Conservation (phyloP, 371 early-diverging fungal genomes). For the Blakeslea trispora region DNA sequence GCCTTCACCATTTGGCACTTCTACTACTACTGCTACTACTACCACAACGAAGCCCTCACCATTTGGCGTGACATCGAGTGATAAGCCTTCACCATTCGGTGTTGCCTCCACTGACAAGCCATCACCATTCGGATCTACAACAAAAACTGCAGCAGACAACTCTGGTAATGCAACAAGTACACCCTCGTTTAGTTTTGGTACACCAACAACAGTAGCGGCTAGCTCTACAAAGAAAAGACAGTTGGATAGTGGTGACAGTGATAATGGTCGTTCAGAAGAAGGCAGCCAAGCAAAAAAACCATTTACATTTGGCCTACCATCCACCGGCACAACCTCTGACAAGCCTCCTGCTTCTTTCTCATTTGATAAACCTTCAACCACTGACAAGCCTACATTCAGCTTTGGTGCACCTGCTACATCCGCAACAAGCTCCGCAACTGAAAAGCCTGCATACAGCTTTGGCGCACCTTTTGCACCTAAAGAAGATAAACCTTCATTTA, state of each 20-base stretch:
- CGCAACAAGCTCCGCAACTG: too few species aligned
- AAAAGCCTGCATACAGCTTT: not conserved
- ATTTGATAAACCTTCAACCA: not conserved
- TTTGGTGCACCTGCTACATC: not conserved
- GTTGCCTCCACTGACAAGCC: too few species aligned
- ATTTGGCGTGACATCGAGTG: not conserved
- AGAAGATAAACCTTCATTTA: too few species aligned
- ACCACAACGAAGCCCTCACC: constrained; percentile 2
- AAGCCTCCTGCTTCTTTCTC: not conserved
- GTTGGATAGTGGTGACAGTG: too few species aligned
- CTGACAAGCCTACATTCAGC: not conserved
- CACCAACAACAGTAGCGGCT: too few species aligned
- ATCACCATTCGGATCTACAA: not conserved
- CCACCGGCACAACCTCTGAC: not conserved
- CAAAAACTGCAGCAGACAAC: not conserved
- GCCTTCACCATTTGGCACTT: not conserved
- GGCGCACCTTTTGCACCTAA: not conserved
- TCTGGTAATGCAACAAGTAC: too few species aligned
- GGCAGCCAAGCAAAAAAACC: not conserved
- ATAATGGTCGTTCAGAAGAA: too few species aligned
- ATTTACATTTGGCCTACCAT: not conserved
- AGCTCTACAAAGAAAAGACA: too few species aligned
- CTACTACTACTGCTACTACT: too few species aligned
- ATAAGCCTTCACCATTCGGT: not conserved
- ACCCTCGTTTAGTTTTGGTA: too few species aligned